phyloP scores from a whole-genome alignment of 306 rosid species.

The Carpinus viminea region DNA sequence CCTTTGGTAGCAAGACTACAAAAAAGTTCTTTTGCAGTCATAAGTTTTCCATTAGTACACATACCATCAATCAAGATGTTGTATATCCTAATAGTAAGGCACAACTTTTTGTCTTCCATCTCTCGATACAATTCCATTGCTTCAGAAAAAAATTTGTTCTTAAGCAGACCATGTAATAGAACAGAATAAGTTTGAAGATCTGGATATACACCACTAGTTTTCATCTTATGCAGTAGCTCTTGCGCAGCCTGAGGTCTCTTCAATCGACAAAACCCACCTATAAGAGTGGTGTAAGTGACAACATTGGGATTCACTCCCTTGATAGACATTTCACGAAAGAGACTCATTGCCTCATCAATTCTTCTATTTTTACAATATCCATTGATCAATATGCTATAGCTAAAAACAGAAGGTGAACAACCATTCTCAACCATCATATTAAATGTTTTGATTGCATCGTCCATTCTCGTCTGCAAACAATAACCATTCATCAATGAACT shows the following conservation, averaged over 20 bases:
- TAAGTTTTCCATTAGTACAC: constrained; percentile 34
- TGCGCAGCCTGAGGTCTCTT: constrained; percentile 36
- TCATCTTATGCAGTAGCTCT: constrained; percentile 32
- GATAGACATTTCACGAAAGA: constrained; percentile 38
- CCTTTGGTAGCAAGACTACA: constrained; percentile 37
- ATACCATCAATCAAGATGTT: too few relatives aligned
- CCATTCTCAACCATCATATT: constrained; percentile 3
- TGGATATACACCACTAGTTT: constrained; percentile 33
- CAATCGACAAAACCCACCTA: constrained; percentile 38
- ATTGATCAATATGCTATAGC: not conserved
- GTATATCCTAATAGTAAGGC: too few relatives aligned
- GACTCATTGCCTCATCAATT: constrained; percentile 32
- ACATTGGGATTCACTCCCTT: constrained; percentile 37
- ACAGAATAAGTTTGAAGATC: constrained; percentile 37
- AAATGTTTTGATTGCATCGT: too few relatives aligned
- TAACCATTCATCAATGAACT: not conserved
- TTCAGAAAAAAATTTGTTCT: constrained; percentile 23
- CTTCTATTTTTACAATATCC: constrained; percentile 16
- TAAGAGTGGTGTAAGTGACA: constrained; percentile 38
- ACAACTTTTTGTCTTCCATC: constrained; percentile 26
- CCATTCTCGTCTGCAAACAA: too few relatives aligned
- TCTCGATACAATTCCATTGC: constrained; percentile 32
- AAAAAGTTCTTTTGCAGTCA: constrained; percentile 35
- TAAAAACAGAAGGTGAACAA: constrained; percentile 28
- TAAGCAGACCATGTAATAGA: constrained; percentile 18